phyloP scores from a whole-genome alignment of 106 monocot species.

The Ottelia alismoides region DNA sequence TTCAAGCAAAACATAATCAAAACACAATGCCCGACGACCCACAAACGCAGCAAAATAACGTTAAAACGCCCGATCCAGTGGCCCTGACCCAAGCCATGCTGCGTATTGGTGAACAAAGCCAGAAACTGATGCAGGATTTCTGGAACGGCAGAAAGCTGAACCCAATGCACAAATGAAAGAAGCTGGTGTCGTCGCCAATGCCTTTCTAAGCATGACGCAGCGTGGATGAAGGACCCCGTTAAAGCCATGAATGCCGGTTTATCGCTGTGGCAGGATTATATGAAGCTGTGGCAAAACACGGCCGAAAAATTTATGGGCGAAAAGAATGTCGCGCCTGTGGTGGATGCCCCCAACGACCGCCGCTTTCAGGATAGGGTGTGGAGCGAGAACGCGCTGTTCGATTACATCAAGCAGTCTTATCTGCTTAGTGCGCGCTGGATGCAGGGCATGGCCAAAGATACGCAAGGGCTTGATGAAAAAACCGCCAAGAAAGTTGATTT shows the following conservation, averaged over 20 bases:
- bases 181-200: too few relatives aligned
- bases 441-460: not conserved
- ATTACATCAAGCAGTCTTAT: not conserved
- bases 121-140: too few relatives aligned
- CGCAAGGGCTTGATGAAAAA: not conserved
- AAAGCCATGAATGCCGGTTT: not conserved
- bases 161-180: too few relatives aligned
- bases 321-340: not conserved
- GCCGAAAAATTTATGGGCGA: not conserved
- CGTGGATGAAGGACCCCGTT: not conserved
- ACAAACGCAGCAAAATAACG: too few relatives aligned
- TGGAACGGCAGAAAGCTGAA: too few relatives aligned
- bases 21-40: too few relatives aligned
- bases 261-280: not conserved
- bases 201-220: too few relatives aligned
- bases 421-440: not conserved
- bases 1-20: too few relatives aligned
- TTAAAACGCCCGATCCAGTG: too few relatives aligned
- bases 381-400: not conserved
- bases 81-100: too few relatives aligned
- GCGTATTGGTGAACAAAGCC: too few relatives aligned
- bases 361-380: not conserved
- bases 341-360: not conserved
- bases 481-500: not conserved
- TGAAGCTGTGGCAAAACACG: not conserved